Evolutionary conservation across 257 asterid genomes (phyloP), one percentile per base, ranked within the genome.

Genomic region (Jacaranda copaia): DNA sequence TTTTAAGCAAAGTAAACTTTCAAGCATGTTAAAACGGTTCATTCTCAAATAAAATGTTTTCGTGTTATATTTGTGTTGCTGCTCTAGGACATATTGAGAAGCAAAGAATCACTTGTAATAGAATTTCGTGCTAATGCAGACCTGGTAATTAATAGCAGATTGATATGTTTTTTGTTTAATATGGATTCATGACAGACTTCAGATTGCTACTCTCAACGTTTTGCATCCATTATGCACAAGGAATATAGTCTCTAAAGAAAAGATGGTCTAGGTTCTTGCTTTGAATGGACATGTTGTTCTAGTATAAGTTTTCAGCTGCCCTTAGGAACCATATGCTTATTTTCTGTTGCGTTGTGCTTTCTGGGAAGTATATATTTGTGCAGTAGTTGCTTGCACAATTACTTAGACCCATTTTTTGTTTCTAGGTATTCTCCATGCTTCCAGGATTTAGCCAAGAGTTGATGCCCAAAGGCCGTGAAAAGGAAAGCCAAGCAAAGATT

Each of bases 401-500:
- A 79, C 76, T 48, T 6, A 52, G 52, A 38, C 19, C 15, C 45
- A 4, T 61, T 78, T 59, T 59, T 59, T 59, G 14, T 57, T 62
- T 86, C 79, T 72, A 95, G 99, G 96, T 96, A 1, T 93, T 91
- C 79, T 93, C 99, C 19, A 96, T 89, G 98, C 92, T 96, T 81
- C 99, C 98, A 35, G 99, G 99, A 77, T 96, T 90, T 72, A 90
- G 94, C 82, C 88, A 89, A 62, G 97, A 93, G 88, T 84, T 91
- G 84, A 93, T 96, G 98, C 97, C 99, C 62, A 81, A 95, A 86
- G 98, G 98, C 38, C 96, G 82, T 60, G 99, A 93, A 81, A 90
- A 91, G 80, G 97, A 91, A 88, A 96, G 97, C 81, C 98, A 89
- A 79, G 86, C 97, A 16, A 96, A 96, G 86, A 82, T 93, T 38